Evolutionary conservation across 306 rosid genomes (phyloP).

Genomic region (Castanea sativa): DNA sequence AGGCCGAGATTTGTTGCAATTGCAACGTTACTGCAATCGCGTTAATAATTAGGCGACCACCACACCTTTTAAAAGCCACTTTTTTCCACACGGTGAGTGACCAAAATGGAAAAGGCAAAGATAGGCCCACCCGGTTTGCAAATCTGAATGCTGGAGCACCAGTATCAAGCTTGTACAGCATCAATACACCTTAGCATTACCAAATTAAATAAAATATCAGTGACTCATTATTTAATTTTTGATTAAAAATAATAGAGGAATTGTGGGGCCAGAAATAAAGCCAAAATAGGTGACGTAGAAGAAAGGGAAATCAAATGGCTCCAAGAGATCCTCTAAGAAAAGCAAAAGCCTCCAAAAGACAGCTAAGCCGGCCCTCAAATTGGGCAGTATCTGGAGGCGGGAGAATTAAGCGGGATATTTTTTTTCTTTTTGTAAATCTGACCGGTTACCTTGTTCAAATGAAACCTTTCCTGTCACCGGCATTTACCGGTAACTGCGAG

Average conservation of each 20-base stretch:
- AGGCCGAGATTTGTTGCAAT: too few relatives aligned
- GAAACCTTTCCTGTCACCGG: conserved; percentile 14
- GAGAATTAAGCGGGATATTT: conserved; percentile 12
- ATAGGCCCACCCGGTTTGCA: too few relatives aligned
- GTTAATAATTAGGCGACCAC: too few relatives aligned
- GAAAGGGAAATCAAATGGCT: conserved; percentile 1
- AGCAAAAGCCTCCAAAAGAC: conserved; percentile 34
- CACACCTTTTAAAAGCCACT: too few relatives aligned
- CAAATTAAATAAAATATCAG: neutral
- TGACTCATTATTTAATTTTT: neutral
- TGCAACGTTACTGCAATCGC: too few relatives aligned
- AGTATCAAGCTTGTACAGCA: neutral
- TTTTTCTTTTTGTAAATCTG: neutral
- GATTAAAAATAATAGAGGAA: neutral
- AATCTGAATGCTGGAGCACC: too few relatives aligned
- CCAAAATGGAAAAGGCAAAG: too few relatives aligned
- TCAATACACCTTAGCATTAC: neutral
- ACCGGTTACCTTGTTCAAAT: conserved; percentile 7
- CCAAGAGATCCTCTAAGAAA: neutral
- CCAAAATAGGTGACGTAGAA: conserved; percentile 26
- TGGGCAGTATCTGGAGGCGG: neutral
- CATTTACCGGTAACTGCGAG: conserved; percentile 25
- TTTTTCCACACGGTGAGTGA: too few relatives aligned
- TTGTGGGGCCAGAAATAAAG: conserved; percentile 10
- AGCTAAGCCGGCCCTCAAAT: conserved; percentile 40